These are phyloP conservation scores for Dioszegia aurantiaca DNA, from an alignment of 768 basidiomycete species.

Conservation along the genomic window DNA sequence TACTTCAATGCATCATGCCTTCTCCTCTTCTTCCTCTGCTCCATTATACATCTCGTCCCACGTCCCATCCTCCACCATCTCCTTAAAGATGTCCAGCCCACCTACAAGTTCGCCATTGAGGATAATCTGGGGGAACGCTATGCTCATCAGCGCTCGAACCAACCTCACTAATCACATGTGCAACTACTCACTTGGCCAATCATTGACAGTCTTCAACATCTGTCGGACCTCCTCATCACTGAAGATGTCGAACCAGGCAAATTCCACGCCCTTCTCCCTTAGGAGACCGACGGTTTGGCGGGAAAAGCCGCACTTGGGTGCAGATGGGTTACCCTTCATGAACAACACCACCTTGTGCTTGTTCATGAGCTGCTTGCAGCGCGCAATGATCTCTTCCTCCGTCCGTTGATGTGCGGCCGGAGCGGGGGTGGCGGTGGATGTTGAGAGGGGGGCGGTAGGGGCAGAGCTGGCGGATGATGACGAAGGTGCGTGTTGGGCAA, in stretches of 20 bases:
- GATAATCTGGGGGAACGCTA: conserved; percentile 48
- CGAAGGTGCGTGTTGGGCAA: conserved; percentile 62
- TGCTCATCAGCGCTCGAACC: conserved; percentile 6
- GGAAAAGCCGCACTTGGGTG: conserved; percentile 81
- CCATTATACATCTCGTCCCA: conserved; percentile 57
- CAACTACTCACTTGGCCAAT: conserved; percentile 67
- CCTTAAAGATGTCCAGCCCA: conserved; percentile 87
- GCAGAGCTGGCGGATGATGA: conserved; percentile 37
- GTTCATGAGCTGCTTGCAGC: conserved; percentile 71
- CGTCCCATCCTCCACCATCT: conserved; percentile 80
- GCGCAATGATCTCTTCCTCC: conserved; percentile 63
- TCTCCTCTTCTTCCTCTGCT: conserved; percentile 20
- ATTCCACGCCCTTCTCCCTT: conserved; percentile 63
- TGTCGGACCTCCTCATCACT: conserved; percentile 75
- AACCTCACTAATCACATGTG: too few species aligned
- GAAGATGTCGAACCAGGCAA: conserved; percentile 78
- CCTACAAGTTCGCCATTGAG: conserved; percentile 84
- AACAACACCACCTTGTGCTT: conserved; percentile 76
- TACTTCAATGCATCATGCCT: conserved; percentile 10
- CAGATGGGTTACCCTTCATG: conserved; percentile 82
- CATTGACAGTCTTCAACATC: conserved; percentile 70
- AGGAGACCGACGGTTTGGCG: conserved; percentile 69
- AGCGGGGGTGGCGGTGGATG: conserved; percentile 37
- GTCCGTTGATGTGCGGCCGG: conserved; percentile 54
- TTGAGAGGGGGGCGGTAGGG: conserved; percentile 45